Conservation (phyloP, 2,329 filamentous ascomycete genomes). For the Monilinia aucupariae region DNA sequence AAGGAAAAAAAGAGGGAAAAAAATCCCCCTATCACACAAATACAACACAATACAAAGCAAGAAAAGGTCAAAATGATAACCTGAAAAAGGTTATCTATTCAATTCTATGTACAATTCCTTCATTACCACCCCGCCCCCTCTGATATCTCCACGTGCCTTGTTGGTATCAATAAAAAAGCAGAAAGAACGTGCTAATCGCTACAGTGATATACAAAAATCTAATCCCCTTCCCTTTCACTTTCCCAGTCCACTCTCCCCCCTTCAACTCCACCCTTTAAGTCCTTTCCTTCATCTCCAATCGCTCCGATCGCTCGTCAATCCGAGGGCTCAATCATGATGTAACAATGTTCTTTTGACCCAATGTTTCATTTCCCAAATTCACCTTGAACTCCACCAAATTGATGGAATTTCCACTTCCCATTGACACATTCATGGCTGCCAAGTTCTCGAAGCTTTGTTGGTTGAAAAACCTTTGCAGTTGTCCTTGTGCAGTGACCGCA, state of each 20-base stretch:
- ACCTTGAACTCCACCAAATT: conserved; percentile 24
- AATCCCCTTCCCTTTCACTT: not conserved
- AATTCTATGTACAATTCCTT: conserved; percentile 8
- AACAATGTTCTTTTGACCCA: not conserved
- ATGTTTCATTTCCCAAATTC: conserved; percentile 7
- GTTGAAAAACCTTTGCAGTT: conserved; percentile 52
- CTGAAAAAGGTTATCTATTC: not conserved
- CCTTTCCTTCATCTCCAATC: not conserved
- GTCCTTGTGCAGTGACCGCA: conserved; percentile 50
- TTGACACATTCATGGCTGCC: conserved; percentile 29
- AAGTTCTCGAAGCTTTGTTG: conserved; percentile 6
- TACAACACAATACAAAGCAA: not conserved
- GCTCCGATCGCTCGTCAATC: not conserved
- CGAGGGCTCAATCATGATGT: not conserved
- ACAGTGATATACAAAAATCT: conserved; percentile 22
- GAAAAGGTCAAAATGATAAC: not conserved
- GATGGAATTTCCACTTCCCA: conserved; percentile 28
- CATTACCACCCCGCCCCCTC: not conserved
- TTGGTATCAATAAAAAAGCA: conserved; percentile 8
- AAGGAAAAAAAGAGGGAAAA: too few relatives aligned
- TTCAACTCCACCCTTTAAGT: too few relatives aligned
- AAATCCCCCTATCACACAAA: too few relatives aligned
- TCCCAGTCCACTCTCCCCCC: not conserved
- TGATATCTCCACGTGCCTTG: too few relatives aligned
- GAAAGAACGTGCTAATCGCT: conserved; percentile 7